These are phyloP conservation scores for Sedum album DNA, from an alignment of 164 flowering plant species.

Conservation along the genomic window DNA sequence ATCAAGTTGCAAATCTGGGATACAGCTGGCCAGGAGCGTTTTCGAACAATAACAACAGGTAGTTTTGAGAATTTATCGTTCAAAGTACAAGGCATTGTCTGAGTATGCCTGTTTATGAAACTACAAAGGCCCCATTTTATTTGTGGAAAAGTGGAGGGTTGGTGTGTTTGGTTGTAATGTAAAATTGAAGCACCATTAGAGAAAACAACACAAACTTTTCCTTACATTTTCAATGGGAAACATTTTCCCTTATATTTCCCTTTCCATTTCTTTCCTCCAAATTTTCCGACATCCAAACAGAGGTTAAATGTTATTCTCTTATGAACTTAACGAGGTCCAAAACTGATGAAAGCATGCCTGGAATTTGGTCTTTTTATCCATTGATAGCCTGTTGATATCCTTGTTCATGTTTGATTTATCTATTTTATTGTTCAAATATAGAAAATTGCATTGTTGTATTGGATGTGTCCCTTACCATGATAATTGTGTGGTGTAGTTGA, in stretches of 20 bases:
- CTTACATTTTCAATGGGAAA: too few species aligned
- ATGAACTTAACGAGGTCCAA: neutral
- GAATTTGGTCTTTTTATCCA: neutral
- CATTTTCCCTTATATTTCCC: too few species aligned
- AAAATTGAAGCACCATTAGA: too few species aligned
- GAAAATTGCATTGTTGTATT: neutral
- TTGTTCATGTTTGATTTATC: neutral
- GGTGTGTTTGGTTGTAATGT: too few species aligned
- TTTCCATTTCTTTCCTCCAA: too few species aligned
- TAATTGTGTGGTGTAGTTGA: neutral
- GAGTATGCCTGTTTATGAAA: neutral
- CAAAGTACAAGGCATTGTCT: neutral
- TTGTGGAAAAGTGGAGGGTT: too few species aligned
- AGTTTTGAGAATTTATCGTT: neutral
- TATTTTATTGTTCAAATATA: neutral
- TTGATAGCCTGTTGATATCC: neutral
- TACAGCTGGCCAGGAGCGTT: constrained; percentile 65
- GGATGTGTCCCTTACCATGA: neutral
- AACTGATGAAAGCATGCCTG: neutral
- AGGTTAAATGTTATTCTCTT: neutral
- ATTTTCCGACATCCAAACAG: too few species aligned
- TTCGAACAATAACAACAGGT: constrained; percentile 50
- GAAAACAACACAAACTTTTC: too few species aligned
- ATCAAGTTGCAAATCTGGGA: constrained; percentile 62
- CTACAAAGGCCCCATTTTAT: too few species aligned